Percentiles rank a stretch among this genome's conserved stretches.
Evolutionary conservation across 2,329 filamentous ascomycete genomes (phyloP).

Genomic region (Stromatinia cepivora): DNA sequence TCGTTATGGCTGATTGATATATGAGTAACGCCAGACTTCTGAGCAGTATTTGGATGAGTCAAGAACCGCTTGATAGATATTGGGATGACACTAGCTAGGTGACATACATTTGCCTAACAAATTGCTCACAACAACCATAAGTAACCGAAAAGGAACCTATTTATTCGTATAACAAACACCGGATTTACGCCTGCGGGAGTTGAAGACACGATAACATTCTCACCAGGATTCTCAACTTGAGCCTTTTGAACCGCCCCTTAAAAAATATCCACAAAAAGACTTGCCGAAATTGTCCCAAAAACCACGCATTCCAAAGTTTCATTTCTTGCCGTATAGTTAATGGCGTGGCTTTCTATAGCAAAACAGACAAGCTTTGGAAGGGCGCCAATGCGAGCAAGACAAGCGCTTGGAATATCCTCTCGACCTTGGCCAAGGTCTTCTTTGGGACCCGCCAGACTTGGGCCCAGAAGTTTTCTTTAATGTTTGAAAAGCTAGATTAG

Average conservation of each 20-base stretch:
- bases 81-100: not conserved
- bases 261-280: conserved; percentile 23
- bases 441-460: not conserved
- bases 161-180: not conserved
- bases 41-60: not conserved
- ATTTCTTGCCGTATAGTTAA: conserved; percentile 22
- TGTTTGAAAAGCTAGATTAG: conserved; percentile 9
- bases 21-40: not conserved
- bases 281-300: conserved; percentile 25
- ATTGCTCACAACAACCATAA: conserved; percentile 27
- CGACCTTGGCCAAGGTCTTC: conserved; percentile 9
- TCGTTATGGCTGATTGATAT: not conserved
- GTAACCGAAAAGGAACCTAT: conserved; percentile 25
- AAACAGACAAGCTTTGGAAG: conserved; percentile 24
- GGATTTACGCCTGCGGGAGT: not conserved
- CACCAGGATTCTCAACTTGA: not conserved
- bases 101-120: conserved; percentile 29
- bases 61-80: not conserved
- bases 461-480: not conserved
- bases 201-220: not conserved
- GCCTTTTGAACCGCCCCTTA: conserved; percentile 23
- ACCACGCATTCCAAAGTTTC: conserved; percentile 26
- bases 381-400: conserved; percentile 1
- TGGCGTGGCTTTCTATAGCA: conserved; percentile 17
- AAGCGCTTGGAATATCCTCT: conserved; percentile 18